Evolutionary conservation across 2,329 filamentous ascomycete species (phyloP), one percentile per base, ranked within the genome.

Genomic region (Fusarium udum): DNA sequence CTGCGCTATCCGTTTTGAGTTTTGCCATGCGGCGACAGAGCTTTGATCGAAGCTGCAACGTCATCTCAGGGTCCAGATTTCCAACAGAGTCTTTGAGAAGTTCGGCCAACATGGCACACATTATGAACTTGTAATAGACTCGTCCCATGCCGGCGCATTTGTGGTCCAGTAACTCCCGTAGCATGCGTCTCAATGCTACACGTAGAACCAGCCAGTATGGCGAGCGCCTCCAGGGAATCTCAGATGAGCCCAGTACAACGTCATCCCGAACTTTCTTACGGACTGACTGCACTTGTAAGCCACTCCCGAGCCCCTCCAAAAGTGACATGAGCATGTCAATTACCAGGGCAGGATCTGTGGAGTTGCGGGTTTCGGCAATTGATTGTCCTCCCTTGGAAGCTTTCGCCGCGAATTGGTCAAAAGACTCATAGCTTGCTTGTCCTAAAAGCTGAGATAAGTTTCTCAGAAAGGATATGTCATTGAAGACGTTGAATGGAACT

Each of bases 221-320:
- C 4, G 86, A 86, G 42, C 92, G 83, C 24, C 91, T 84, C 91
- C 91, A 93, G 0, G 91, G 91, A 1, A 83, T 77, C 2, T 84
- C 79, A 0, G 84, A 82, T 2, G 85, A 77, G 2, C 80, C 76
- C 77, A 88, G 86, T 18, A 84, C 84, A 0, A 92, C 86, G n/a
- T 92, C 90, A 56, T 93, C 92, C 0, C 89, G 84, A 1, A 92
- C 85, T 5, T 87, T 83, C 76, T 93, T 93, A 1, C 82, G 82
- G 3, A 92, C 76, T 0, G 82, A 31, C 0, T 80, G 71, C 0
- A 85, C 80, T 2, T 79, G 61, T 0, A 82, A 65, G 1, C 81
- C 72, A 0, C 75, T 62, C 0, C 91, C 91, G 12, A 87, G 82
- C 1, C 84, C 86, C 73, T 90, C 86, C 0, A 93, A 79, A 0